Conservation (phyloP, 2,329 filamentous ascomycete genomes). For the Neonectria faginata region DNA sequence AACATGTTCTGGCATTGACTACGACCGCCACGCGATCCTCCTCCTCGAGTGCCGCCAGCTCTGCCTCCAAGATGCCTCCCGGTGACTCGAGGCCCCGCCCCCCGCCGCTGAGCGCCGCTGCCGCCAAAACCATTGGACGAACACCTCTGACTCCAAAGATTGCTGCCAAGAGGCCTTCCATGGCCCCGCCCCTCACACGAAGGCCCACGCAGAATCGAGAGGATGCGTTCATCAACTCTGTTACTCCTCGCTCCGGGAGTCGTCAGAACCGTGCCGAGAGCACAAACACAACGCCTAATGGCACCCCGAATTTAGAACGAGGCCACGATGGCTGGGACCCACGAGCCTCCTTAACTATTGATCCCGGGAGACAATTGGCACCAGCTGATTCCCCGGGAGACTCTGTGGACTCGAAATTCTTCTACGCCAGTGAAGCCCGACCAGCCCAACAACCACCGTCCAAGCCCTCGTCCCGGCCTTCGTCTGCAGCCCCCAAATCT, state of each 20-base stretch:
- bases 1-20: constrained; percentile 49
- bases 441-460: constrained; percentile 52
- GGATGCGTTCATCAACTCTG: constrained; percentile 67
- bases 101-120: constrained; percentile 74
- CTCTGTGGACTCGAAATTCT: constrained; percentile 74
- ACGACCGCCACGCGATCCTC: constrained; percentile 45
- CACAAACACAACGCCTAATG: constrained; percentile 72
- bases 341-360: constrained; percentile 49
- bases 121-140: constrained; percentile 64
- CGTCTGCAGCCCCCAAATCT: constrained; percentile 58
- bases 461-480: constrained; percentile 52
- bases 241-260: constrained; percentile 82
- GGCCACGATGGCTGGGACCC: constrained; percentile 58
- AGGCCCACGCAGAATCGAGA: constrained; percentile 48
- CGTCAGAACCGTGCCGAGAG: constrained; percentile 80
- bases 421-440: constrained; percentile 86
- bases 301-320: constrained; percentile 65
- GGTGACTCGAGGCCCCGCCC: constrained; percentile 71
- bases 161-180: constrained; percentile 56
- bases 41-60: constrained; percentile 42
- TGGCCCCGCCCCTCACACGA: constrained; percentile 57
- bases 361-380: constrained; percentile 43
- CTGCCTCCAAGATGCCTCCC: constrained; percentile 55
- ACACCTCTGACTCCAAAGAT: constrained; percentile 68
- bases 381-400: constrained; percentile 46